Evolutionary conservation across 2,329 filamentous ascomycete species (phyloP).

Genomic region (Pestalotiopsis sp.): DNA sequence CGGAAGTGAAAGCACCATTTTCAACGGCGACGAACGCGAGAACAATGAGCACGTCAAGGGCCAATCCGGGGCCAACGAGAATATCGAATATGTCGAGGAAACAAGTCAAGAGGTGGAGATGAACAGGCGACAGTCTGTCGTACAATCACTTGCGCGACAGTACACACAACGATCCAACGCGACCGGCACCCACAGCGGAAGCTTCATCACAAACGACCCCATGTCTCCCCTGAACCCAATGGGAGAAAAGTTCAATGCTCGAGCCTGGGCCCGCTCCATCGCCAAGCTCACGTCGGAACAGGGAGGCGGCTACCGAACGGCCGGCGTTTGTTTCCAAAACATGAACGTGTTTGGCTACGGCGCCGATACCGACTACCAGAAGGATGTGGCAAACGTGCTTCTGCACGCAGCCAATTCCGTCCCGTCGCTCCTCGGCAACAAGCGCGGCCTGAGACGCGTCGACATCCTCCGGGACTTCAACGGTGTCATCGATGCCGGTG

Average conservation of each 20-base stretch:
- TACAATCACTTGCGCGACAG: slow-evolving; percentile 2
- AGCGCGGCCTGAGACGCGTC: slow-evolving; percentile 35
- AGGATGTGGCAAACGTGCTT: slow-evolving; percentile 1
- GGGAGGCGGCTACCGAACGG: neutral
- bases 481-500: slow-evolving; percentile 51
- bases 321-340: slow-evolving; percentile 39
- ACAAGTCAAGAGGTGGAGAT: neutral
- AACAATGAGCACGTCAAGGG: neutral
- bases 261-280: slow-evolving; percentile 1
- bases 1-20: neutral
- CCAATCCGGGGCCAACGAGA: neutral
- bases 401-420: neutral
- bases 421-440: neutral
- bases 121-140: neutral
- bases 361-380: slow-evolving; percentile 37
- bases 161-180: neutral
- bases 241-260: slow-evolving; percentile 5
- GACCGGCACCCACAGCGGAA: neutral
- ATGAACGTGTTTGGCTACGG: slow-evolving; percentile 41
- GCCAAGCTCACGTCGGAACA: neutral
- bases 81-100: neutral
- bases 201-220: slow-evolving; percentile 1
- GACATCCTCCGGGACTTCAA: slow-evolving; percentile 55
- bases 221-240: slow-evolving; percentile 8
- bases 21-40: neutral